Percentiles rank a stretch among this genome's conserved stretches.
phyloP scores from a whole-genome alignment of 371 early-diverging fungal species.

The Dipsacomyces acuminosporus region DNA sequence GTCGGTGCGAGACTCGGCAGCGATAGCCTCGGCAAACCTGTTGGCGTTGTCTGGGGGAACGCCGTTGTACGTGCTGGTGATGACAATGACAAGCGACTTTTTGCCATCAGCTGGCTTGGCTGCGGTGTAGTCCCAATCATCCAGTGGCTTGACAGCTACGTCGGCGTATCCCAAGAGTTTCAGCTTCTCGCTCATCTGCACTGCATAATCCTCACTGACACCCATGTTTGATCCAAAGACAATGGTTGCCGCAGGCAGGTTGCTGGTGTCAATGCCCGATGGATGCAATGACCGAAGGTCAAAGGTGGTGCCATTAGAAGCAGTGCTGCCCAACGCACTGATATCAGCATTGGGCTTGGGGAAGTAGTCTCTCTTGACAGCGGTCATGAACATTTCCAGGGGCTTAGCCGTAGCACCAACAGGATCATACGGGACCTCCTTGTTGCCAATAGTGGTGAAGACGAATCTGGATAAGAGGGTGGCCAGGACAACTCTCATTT shows the following conservation, averaged over 20 bases:
- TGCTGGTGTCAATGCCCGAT: neutral
- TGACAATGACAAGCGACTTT: neutral
- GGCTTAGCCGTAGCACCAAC: neutral
- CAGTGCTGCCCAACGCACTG: neutral
- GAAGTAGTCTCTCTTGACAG: neutral
- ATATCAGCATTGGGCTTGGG: neutral
- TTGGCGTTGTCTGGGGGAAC: conserved; percentile 5
- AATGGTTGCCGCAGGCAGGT: neutral
- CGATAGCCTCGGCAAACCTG: neutral
- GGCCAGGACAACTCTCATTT: neutral
- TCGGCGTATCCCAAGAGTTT: neutral
- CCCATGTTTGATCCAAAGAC: neutral
- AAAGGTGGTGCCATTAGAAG: neutral
- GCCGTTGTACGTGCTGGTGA: conserved; percentile 14
- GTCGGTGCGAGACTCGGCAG: neutral
- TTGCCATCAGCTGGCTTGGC: neutral
- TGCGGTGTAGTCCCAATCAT: neutral
- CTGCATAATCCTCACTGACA: neutral
- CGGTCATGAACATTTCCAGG: neutral
- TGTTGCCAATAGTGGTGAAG: neutral
- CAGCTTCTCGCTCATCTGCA: neutral
- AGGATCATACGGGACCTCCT: neutral
- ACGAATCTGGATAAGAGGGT: neutral
- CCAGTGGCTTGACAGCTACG: neutral
- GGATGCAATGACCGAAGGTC: too few species aligned